Percentiles rank a stretch among this genome's conserved stretches.
phyloP scores from a whole-genome alignment of 2,329 filamentous ascomycete genomes.

The Fusarium sp. region DNA sequence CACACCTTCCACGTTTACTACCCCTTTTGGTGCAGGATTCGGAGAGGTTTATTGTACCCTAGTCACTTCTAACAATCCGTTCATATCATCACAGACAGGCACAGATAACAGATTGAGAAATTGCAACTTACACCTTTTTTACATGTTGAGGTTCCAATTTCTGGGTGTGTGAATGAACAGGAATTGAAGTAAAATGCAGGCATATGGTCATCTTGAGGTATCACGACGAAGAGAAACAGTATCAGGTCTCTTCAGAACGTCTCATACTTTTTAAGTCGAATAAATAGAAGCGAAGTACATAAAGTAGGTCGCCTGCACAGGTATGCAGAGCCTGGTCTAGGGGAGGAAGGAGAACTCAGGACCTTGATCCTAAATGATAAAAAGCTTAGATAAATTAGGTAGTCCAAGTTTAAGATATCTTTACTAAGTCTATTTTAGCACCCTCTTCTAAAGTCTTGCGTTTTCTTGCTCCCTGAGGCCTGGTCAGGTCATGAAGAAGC shows the following conservation, averaged over 20 bases:
- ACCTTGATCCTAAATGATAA: too few species aligned
- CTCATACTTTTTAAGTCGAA: constrained; percentile 11
- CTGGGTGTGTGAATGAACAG: not conserved
- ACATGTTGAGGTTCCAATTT: not conserved
- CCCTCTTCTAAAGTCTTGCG: too few species aligned
- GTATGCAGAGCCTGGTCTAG: too few species aligned
- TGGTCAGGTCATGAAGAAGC: too few species aligned
- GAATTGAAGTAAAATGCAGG: not conserved
- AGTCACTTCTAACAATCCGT: not conserved
- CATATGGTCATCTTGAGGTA: not conserved
- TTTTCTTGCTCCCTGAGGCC: too few species aligned
- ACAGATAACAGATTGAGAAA: not conserved
- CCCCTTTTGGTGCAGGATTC: not conserved
- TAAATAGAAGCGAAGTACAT: constrained; percentile 26
- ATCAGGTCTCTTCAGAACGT: not conserved
- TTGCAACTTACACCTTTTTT: not conserved
- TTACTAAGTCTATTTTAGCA: too few species aligned
- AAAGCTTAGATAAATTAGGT: too few species aligned
- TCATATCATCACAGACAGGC: not conserved
- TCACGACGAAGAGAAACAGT: not conserved
- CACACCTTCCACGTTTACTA: not conserved
- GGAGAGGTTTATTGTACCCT: not conserved
- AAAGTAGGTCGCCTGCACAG: not conserved
- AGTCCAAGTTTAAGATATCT: too few species aligned
- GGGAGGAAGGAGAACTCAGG: too few species aligned